These are phyloP conservation scores for Botrytis deweyae DNA, from an alignment of 2,329 filamentous ascomycete genomes.

Conservation along the genomic window DNA sequence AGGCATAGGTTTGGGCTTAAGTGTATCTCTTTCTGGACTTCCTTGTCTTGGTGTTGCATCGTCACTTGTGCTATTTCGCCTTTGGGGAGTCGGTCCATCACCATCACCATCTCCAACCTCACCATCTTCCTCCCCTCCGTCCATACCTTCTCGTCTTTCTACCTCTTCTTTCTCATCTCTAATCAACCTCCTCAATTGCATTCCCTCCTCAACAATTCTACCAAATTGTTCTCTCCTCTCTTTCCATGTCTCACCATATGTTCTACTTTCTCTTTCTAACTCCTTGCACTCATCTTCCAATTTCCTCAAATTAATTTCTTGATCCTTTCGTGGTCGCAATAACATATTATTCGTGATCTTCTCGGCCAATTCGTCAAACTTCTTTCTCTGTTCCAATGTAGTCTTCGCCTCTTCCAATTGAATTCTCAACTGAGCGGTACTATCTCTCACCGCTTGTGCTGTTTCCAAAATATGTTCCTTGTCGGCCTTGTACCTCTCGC, in stretches of 20 bases:
- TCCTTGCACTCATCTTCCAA: constrained; percentile 86
- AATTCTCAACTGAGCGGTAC: constrained; percentile 68
- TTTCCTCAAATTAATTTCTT: constrained; percentile 73
- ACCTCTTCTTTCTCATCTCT: constrained; percentile 95
- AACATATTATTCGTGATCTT: constrained; percentile 80
- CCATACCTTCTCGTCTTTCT: constrained; percentile 81
- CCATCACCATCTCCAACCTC: constrained; percentile 58
- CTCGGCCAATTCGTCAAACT: constrained; percentile 84
- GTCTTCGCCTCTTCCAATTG: constrained; percentile 75
- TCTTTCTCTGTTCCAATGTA: constrained; percentile 74
- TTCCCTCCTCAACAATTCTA: constrained; percentile 86
- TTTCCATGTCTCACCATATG: constrained; percentile 79
- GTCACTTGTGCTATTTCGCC: constrained; percentile 48
- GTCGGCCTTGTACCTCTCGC: constrained; percentile 77
- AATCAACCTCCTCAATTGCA: constrained; percentile 79
- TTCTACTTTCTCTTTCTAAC: constrained; percentile 77
- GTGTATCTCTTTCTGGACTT: constrained; percentile 43
- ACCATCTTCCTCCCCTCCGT: constrained; percentile 54
- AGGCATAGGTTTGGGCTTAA: constrained; percentile 39
- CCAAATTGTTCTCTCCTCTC: constrained; percentile 86
- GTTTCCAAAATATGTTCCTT: constrained; percentile 76
- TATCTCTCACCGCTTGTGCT: constrained; percentile 73
- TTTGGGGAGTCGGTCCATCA: constrained; percentile 49
- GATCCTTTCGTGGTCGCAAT: constrained; percentile 80
- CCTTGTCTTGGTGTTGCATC: constrained; percentile 52